Percentiles rank a stretch among this genome's conserved stretches.
Conservation (phyloP, 257 asterid species). For the Oldenlandia corymbosa region DNA sequence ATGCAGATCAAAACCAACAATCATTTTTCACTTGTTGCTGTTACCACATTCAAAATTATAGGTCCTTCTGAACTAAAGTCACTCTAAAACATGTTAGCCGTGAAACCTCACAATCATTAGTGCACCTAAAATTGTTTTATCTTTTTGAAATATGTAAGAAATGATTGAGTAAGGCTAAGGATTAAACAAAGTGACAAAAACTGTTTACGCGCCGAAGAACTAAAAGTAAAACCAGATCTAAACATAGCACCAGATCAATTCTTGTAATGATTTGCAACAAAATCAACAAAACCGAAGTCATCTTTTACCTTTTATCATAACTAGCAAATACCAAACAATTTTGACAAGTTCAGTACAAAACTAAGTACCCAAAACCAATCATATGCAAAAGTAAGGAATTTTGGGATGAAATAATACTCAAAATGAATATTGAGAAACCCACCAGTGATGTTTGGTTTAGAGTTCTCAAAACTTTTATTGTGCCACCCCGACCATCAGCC, state of each 20-base stretch:
- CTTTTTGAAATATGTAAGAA: not conserved
- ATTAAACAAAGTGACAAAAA: not conserved
- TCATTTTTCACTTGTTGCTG: not conserved
- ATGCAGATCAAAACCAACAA: not conserved
- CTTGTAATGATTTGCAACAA: not conserved
- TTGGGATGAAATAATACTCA: not conserved
- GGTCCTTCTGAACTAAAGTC: not conserved
- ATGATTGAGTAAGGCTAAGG: no score
- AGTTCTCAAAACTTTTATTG: slow-evolving; percentile 66
- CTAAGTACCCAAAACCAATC: not conserved
- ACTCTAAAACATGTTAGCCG: not conserved
- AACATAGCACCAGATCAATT: not conserved
- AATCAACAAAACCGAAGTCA: not conserved
- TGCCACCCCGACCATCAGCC: slow-evolving; percentile 97
- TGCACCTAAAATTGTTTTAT: not conserved
- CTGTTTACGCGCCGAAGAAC: not conserved
- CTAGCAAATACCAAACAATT: not conserved
- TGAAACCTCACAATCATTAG: not conserved
- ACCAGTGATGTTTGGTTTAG: slow-evolving; percentile 56
- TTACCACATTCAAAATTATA: not conserved
- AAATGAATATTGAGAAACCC: slow-evolving; percentile 20
- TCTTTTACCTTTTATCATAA: not conserved
- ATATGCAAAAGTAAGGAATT: not conserved
- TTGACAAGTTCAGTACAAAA: not conserved
- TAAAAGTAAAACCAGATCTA: not conserved